Conservation (phyloP, 2,329 filamentous ascomycete genomes). For the Calonectria pseudoturangicola region DNA sequence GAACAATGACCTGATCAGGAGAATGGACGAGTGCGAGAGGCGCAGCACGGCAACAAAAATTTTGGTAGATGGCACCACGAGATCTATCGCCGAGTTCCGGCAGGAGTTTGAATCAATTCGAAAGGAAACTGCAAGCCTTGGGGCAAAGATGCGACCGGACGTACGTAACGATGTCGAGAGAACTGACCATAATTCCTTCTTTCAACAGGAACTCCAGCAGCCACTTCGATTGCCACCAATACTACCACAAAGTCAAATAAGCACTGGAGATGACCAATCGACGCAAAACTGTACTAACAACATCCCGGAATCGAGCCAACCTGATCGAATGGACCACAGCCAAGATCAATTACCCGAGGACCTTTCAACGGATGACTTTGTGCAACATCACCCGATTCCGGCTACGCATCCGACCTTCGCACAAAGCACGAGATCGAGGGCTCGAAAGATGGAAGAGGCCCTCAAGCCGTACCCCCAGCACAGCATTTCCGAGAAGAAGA, state of each 20-base stretch:
- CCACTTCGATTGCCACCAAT: not conserved
- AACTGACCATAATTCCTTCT: not conserved
- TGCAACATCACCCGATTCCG: conserved; percentile 41
- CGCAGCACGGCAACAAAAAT: conserved; percentile 47
- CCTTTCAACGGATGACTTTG: conserved; percentile 15
- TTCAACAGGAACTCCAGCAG: not conserved
- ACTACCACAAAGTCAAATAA: not conserved
- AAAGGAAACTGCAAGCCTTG: not conserved
- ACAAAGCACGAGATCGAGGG: conserved; percentile 43
- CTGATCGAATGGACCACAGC: not conserved
- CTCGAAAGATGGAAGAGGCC: not conserved
- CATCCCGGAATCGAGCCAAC: not conserved
- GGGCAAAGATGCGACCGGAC: not conserved
- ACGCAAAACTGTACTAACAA: not conserved
- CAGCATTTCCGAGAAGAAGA: not conserved
- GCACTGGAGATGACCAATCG: not conserved
- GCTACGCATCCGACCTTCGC: conserved; percentile 36
- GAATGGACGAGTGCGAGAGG: conserved; percentile 39
- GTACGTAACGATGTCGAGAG: not conserved
- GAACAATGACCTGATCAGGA: not conserved
- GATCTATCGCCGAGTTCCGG: conserved; percentile 47
- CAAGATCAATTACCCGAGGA: not conserved
- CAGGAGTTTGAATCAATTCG: conserved; percentile 22
- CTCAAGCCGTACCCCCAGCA: not conserved
- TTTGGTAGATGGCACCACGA: conserved; percentile 48